Percentiles rank a stretch among this genome's conserved stretches.
phyloP scores from a whole-genome alignment of 306 rosid species.

The Pterocarpus macrocarpus region DNA sequence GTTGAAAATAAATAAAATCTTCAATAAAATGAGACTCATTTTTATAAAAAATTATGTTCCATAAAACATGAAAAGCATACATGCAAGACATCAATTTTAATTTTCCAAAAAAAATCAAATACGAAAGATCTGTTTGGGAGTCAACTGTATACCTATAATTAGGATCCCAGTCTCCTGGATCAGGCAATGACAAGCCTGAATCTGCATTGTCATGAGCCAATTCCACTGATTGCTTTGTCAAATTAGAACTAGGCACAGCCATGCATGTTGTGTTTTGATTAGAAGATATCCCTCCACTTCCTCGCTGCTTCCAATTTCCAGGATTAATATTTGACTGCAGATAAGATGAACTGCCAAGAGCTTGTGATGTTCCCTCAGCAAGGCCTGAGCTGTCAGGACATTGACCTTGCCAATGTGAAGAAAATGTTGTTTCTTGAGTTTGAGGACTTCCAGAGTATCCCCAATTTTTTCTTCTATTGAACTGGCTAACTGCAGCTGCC shows the following conservation, averaged over 20 bases:
- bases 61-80: slow-evolving; percentile 22
- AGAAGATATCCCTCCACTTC: slow-evolving; percentile 63
- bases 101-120: neutral
- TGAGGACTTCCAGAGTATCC: slow-evolving; percentile 84
- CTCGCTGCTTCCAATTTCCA: slow-evolving; percentile 83
- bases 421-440: slow-evolving; percentile 74
- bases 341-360: slow-evolving; percentile 75
- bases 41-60: neutral
- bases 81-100: slow-evolving; percentile 40
- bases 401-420: slow-evolving; percentile 85
- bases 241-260: slow-evolving; percentile 56
- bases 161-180: slow-evolving; percentile 99
- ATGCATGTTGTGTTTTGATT: slow-evolving; percentile 65
- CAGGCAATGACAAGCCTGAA: slow-evolving; percentile 70
- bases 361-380: slow-evolving; percentile 74
- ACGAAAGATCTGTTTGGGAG: slow-evolving; percentile 31
- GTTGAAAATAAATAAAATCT: slow-evolving; percentile 8
- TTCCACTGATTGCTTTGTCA: slow-evolving; percentile 63
- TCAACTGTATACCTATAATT: slow-evolving; percentile 76
- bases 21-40: slow-evolving; percentile 13
- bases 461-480: slow-evolving; percentile 89
- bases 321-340: slow-evolving; percentile 66
- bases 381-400: slow-evolving; percentile 69
- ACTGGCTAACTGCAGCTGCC: slow-evolving; percentile 84
- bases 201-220: slow-evolving; percentile 68